These are phyloP conservation scores for Candida yuanshanica DNA, from an alignment of 805 yeast species.

Conservation along the genomic window DNA sequence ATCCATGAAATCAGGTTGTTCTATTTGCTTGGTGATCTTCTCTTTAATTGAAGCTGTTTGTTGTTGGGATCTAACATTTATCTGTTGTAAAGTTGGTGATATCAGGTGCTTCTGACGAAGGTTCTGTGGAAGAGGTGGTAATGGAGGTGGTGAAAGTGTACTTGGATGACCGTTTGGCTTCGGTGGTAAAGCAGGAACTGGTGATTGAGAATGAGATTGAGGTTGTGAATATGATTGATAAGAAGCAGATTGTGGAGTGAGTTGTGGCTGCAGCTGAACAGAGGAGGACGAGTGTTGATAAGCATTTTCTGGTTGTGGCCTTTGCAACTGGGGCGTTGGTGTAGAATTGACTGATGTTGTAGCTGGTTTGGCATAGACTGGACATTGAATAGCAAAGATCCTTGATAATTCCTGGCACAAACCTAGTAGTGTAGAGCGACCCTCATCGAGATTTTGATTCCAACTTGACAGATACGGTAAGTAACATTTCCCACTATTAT, in stretches of 20 bases:
- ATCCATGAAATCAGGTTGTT: slow-evolving; percentile 22
- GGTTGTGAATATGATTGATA: not conserved
- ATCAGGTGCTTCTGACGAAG: slow-evolving; percentile 5
- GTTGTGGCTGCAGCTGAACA: not conserved
- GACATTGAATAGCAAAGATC: slow-evolving; percentile 37
- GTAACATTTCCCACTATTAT: slow-evolving; percentile 64
- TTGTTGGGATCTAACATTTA: slow-evolving; percentile 8
- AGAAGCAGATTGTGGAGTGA: not conserved
- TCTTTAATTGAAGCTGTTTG: slow-evolving; percentile 6
- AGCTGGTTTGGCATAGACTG: slow-evolving; percentile 35
- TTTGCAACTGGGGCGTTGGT: slow-evolving; percentile 6
- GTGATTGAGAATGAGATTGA: slow-evolving; percentile 3
- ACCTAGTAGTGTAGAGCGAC: slow-evolving; percentile 27
- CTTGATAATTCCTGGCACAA: slow-evolving; percentile 26
- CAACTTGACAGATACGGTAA: slow-evolving; percentile 65
- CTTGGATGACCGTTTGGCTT: slow-evolving; percentile 12
- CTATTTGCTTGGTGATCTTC: not conserved
- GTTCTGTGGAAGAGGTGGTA: slow-evolving; percentile 35
- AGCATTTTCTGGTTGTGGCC: slow-evolving; percentile 3
- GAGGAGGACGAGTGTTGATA: not conserved
- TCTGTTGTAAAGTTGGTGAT: slow-evolving; percentile 13
- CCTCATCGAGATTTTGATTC: slow-evolving; percentile 28
- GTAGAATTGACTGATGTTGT: slow-evolving; percentile 12
- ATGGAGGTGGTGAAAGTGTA: slow-evolving; percentile 25
- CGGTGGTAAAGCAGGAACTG: slow-evolving; percentile 32